A percentile compares a stretch with the other conserved stretches of the same genome.
phyloP scores from a whole-genome alignment of 202 grass and related monocot species.

The Cymbopogon flexuosus region DNA sequence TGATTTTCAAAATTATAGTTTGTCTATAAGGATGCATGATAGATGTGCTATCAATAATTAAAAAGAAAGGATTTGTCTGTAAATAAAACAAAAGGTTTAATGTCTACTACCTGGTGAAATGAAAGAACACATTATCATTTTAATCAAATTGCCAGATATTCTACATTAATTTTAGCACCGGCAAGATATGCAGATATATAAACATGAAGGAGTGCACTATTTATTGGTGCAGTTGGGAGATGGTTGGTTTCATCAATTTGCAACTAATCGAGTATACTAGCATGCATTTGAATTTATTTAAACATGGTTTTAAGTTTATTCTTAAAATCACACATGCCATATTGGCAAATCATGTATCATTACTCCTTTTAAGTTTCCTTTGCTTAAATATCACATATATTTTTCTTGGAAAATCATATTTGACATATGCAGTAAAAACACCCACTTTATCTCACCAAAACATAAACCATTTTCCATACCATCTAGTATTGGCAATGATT shows the following conservation, averaged over 20 bases:
- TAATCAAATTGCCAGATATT: not conserved
- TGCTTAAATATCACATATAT: not conserved
- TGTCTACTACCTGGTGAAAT: no score
- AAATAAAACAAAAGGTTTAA: not conserved
- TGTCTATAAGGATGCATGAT: not conserved
- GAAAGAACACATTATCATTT: not conserved
- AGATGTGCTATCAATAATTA: not conserved
- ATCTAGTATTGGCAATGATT: not conserved
- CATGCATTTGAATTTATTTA: not conserved
- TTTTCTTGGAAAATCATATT: not conserved
- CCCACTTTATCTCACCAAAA: not conserved
- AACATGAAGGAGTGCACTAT: not conserved
- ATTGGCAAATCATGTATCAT: not conserved
- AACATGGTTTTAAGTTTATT: not conserved
- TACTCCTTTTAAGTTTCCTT: not conserved
- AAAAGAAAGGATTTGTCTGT: not conserved
- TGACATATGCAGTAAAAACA: not conserved
- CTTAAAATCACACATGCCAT: not conserved
- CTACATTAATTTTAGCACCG: not conserved
- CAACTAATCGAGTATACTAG: not conserved
- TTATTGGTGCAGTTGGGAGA: not conserved
- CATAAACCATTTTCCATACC: not conserved
- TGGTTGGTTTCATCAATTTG: not conserved
- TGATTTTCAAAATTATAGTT: not conserved
- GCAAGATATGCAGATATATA: not conserved